Conservation (phyloP, 345 rosid species). For the Bruguiera gymnorhiza region DNA sequence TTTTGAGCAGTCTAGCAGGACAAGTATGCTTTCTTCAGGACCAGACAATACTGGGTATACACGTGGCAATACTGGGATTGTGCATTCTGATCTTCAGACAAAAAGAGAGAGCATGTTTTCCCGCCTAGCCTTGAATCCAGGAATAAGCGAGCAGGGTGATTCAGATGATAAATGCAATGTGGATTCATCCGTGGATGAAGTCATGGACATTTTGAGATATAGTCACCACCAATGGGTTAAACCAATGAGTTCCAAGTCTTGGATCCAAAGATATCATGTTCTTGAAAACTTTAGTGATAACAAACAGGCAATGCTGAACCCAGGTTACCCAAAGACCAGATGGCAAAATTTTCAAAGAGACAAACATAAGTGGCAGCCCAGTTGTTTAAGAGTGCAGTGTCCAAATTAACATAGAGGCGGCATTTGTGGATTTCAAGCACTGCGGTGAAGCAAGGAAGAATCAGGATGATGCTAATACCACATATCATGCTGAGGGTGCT, state of each 20-base stretch:
- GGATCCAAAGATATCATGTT: conserved; percentile 5
- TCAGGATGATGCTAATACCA: conserved; percentile 15
- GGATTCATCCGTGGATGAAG: conserved; percentile 43
- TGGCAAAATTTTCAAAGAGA: conserved; percentile 20
- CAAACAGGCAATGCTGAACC: conserved; percentile 5
- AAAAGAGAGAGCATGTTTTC: conserved; percentile 49
- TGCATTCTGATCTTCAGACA: conserved; percentile 11
- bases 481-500: conserved; percentile 21
- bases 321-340: conserved; percentile 1
- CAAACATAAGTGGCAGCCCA: conserved; percentile 12
- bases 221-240: conserved; percentile 33
- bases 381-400: conserved; percentile 20
- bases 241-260: conserved; percentile 8
- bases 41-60: conserved; percentile 13
- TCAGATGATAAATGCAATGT: conserved; percentile 15
- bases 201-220: conserved; percentile 39
- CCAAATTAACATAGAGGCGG: conserved; percentile 20
- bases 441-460: conserved; percentile 35
- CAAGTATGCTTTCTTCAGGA: conserved; percentile 4
- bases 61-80: conserved; percentile 3
- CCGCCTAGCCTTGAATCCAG: conserved; percentile 39
- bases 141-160: conserved; percentile 12
- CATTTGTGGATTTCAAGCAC: conserved; percentile 54
- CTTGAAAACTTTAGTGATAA: conserved; percentile 17
- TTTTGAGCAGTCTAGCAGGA: conserved; percentile 20